A percentile compares a stretch with the other conserved stretches of the same genome.
phyloP scores from a whole-genome alignment of 2,329 filamentous ascomycete species.

The Ampelomyces quisqualis region DNA sequence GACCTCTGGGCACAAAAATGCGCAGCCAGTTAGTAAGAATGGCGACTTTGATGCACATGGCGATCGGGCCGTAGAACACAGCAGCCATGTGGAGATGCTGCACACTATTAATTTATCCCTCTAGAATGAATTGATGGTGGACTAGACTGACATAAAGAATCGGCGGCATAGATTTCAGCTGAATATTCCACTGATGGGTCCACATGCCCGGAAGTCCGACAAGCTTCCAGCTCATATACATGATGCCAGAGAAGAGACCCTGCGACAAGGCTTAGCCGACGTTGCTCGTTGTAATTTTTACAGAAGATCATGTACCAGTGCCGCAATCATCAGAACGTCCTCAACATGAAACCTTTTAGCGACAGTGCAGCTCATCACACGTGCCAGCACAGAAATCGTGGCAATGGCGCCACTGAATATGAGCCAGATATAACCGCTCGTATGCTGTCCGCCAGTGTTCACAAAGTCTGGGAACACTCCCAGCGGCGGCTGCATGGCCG shows the following conservation, averaged over 20 bases:
- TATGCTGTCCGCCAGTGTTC: neutral
- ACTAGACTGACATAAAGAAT: neutral
- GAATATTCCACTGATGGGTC: no score
- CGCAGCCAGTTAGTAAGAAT: constrained; percentile 5
- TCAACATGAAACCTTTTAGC: constrained; percentile 3
- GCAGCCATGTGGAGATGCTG: constrained; percentile 1
- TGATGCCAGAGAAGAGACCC: neutral
- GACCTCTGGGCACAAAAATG: constrained; percentile 6
- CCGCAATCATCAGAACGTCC: constrained; percentile 2
- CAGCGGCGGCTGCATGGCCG: neutral
- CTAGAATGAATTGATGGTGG: neutral
- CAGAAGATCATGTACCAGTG: constrained; percentile 1
- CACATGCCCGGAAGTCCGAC: no score
- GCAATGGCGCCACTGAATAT: neutral
- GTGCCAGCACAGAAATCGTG: neutral
- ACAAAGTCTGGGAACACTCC: neutral
- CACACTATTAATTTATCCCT: neutral
- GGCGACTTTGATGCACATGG: constrained; percentile 6
- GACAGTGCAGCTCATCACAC: constrained; percentile 1
- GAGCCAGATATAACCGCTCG: neutral
- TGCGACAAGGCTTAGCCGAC: neutral
- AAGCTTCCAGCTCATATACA: no score
- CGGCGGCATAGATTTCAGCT: no score
- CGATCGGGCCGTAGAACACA: constrained; percentile 2
- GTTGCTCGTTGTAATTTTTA: neutral